phyloP scores from a whole-genome alignment of 139 green algal genomes.

The Zygnema cylindricum region DNA sequence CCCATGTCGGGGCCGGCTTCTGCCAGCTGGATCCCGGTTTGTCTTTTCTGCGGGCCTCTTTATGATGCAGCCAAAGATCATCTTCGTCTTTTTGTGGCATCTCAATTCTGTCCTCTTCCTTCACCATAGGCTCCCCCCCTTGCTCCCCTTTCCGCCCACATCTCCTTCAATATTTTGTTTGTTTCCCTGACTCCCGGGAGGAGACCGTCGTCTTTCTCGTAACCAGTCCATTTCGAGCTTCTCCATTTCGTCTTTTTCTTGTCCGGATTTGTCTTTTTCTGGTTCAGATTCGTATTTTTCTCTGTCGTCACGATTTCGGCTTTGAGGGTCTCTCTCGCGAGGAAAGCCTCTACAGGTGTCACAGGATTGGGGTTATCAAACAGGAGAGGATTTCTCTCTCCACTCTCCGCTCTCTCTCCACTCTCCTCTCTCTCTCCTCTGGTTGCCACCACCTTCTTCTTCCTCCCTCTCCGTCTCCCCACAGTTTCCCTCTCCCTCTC shows the following conservation, averaged over 20 bases:
- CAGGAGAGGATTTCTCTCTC: background rate
- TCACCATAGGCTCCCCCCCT: background rate
- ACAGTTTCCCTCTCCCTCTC: background rate
- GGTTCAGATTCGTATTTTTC: background rate
- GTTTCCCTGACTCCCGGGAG: background rate
- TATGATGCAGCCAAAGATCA: background rate
- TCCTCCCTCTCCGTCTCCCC: background rate
- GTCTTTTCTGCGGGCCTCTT: background rate
- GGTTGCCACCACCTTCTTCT: background rate
- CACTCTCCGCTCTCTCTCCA: background rate
- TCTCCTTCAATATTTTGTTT: background rate
- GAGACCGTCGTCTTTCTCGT: background rate
- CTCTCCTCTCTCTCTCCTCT: too few relatives aligned
- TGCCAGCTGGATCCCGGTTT: background rate
- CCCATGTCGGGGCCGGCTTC: background rate
- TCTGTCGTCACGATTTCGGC: background rate
- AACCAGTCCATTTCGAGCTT: background rate
- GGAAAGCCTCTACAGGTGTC: background rate
- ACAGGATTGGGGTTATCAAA: too few relatives aligned
- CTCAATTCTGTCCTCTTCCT: background rate
- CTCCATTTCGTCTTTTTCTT: background rate
- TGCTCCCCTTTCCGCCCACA: background rate
- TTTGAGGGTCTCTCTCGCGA: background rate
- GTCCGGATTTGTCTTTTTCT: background rate
- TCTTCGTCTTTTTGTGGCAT: background rate